Evolutionary conservation across 495 filamentous ascomycete species (phyloP), one percentile per base, ranked within the genome.

Genomic region (Cercophora sp.): DNA sequence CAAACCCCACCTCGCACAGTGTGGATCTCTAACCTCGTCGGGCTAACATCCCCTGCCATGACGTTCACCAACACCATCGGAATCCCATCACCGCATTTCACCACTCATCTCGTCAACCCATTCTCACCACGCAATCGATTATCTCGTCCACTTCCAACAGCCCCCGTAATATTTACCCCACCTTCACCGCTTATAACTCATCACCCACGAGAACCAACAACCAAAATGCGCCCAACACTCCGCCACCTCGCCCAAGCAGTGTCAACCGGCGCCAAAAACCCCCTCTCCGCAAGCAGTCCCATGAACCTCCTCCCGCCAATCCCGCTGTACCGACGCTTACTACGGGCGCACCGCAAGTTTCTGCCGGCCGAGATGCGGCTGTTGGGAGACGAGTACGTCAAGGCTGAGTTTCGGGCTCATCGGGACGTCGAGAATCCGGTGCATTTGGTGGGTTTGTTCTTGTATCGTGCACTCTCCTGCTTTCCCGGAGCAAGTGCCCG

Each of bases 301-400:
- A 73, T 89, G 68, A 89, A 89, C 48, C 80, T 98, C 24, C 78
- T 97, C 37, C 94, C 94, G 3, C 94, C 94, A 1, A 85, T 97
- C 26, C 89, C 85, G 6, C 79, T 98, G 6, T 98, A 97, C 68
- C 81, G 93, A 27, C 82, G 93, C 16, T 61, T 98, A 26, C 76
- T 98, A 16, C 85, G 94, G 54, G 82, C 88, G 0, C 94, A 98
- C 70, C 81, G 93, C 42, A 86, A 82, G 51, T 77, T 86, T 54
- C 73, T 98, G 15, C 82, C 85, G 1, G 60, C 61, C 2, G 80
- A 93, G 40, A 84, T 87, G 83, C 80, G 93, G 19, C 36, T 95
- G 3, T 69, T 98, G 6, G 93, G 93, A 0, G 93, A 98, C 62
- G 78, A 85, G 56, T 98, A 96, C 70, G 74, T 97, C 62, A 96